phyloP scores from a whole-genome alignment of 179 eudicot species.

The Camellia oleifera region DNA sequence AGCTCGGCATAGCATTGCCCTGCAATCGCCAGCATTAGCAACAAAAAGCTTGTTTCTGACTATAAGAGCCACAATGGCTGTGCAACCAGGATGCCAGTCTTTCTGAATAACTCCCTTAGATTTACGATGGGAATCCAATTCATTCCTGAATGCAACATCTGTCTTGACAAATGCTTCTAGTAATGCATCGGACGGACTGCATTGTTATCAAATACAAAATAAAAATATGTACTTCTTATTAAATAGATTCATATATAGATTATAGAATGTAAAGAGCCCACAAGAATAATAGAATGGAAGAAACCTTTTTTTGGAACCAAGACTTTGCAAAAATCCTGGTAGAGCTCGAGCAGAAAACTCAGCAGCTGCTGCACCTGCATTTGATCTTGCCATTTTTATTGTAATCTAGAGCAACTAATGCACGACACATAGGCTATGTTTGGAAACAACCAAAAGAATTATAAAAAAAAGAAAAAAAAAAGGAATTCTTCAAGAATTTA shows the following conservation, averaged over 20 bases:
- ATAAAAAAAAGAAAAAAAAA: neutral
- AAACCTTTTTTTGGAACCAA: constrained; percentile 51
- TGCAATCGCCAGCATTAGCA: constrained; percentile 97
- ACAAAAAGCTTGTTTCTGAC: constrained; percentile 64
- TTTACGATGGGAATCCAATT: constrained; percentile 47
- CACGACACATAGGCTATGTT: neutral
- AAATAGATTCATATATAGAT: neutral
- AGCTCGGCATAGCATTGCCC: constrained; percentile 78
- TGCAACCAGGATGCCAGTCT: constrained; percentile 96
- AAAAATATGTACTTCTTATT: neutral
- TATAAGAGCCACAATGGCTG: constrained; percentile 78
- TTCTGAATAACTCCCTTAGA: constrained; percentile 57
- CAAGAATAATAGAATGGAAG: constrained; percentile 4
- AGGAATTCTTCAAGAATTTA: neutral
- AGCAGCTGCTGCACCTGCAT: constrained; percentile 94
- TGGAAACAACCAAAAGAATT: neutral
- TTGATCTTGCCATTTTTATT: constrained; percentile 10
- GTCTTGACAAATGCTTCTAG: constrained; percentile 67
- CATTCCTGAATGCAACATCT: constrained; percentile 75
- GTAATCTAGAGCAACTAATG: neutral
- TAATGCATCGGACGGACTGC: constrained; percentile 74
- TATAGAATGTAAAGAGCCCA: neutral
- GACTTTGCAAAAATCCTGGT: constrained; percentile 56
- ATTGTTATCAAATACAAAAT: neutral
- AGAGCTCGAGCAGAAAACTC: constrained; percentile 89